Base-by-base conservation (phyloP, 2,329 filamentous ascomycete genomes). In the Botrytis galanthina region DNA sequence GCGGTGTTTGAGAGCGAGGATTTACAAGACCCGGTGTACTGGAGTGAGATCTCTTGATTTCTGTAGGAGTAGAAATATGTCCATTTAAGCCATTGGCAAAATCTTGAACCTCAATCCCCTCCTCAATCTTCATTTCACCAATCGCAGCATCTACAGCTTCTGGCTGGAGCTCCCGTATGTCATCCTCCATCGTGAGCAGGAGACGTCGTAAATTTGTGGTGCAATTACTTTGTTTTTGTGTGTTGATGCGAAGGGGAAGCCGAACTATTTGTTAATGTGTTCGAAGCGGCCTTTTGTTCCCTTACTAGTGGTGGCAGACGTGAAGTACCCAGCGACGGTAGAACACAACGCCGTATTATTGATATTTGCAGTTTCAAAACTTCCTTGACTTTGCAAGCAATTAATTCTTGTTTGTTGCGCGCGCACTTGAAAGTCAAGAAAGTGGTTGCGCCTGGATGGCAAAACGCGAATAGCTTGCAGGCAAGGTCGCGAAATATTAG, bases 61-160 rank as follows among this genome's bases (percentile, higher is more conserved):
- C 69, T 59, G 70, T 72, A 48, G 76, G 68, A 14, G 74, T 75
- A 46, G 72, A 71, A 63, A 72, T 62, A 32, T 77, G 71, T 46
- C 76, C 76, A 57, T 76, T 74, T 73, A 72, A 75, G 68, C 79
- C 78, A 75, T 80, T 78, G 63, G 73, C 71, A 72, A 74, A 72
- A 69, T 70, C 74, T 39, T 77, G 75, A n/a, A 51, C 64, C 18
- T 73, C 74, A n/a, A 73, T 73, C 14, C n/a, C 73, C 26, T 73
- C 77, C 71, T 80, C 79, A 18, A 81, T 72, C 75, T 80, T 81
- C 80, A 82, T 81, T n/a, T 78, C 79, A 59, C 76, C 74, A 26
- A 81, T 76, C 60, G 79, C 80, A 64, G 76, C 72, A 71, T 81
- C 79, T 42, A 81, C 79, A 37, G 75, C 77, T 69, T 78, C 79